Evolutionary conservation across 345 rosid genomes (phyloP).

Genomic region (Limnanthes douglasii): DNA sequence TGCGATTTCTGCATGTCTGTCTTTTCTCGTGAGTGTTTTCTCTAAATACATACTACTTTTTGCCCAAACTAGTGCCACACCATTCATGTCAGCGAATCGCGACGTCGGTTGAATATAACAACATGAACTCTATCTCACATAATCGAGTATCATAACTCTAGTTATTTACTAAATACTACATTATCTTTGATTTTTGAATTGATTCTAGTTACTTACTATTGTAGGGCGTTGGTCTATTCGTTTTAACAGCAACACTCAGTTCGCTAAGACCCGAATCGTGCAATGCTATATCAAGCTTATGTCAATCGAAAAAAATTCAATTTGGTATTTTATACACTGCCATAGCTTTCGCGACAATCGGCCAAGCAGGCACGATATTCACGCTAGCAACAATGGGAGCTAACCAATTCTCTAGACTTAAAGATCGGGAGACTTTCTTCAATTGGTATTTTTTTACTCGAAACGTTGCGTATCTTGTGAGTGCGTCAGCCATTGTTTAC

Average conservation of each 20-base stretch:
- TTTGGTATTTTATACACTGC: slow-evolving; percentile 1
- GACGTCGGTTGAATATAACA: too few species aligned
- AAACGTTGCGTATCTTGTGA: not conserved
- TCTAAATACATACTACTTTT: too few species aligned
- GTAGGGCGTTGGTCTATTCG: slow-evolving; percentile 10
- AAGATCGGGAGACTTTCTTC: slow-evolving; percentile 10
- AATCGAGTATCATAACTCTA: too few species aligned
- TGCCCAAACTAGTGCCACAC: too few species aligned
- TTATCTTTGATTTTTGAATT: too few species aligned
- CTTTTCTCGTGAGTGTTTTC: too few species aligned
- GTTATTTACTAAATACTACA: too few species aligned
- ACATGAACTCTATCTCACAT: too few species aligned
- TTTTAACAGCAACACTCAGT: slow-evolving; percentile 4
- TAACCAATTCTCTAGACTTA: slow-evolving; percentile 6
- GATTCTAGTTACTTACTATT: too few species aligned
- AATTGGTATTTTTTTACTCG: slow-evolving; percentile 11
- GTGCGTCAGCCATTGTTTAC: slow-evolving; percentile 3
- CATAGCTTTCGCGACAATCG: slow-evolving; percentile 6
- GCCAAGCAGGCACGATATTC: slow-evolving; percentile 9
- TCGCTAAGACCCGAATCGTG: slow-evolving; percentile 10
- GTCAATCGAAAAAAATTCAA: too few species aligned
- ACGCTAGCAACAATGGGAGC: slow-evolving; percentile 16
- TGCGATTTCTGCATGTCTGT: slow-evolving; percentile 6
- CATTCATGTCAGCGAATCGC: too few species aligned
- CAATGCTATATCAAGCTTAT: too few species aligned